These are phyloP conservation scores for Fusarium compactum DNA, from an alignment of 2,329 filamentous ascomycete species.

Conservation along the genomic window DNA sequence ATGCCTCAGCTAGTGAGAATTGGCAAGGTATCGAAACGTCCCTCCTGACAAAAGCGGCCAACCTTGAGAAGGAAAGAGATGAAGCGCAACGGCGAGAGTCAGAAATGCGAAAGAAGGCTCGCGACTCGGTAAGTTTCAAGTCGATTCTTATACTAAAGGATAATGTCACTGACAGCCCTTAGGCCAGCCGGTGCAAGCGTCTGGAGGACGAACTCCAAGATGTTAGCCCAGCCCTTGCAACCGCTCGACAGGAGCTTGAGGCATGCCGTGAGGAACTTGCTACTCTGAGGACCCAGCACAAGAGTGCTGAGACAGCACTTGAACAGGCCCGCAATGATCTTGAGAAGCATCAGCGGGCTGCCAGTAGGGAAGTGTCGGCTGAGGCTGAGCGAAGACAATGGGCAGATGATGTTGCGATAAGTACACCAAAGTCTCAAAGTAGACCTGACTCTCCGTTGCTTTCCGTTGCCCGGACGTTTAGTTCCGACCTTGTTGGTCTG, in stretches of 20 bases:
- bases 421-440: slow-evolving; percentile 60
- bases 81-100: slow-evolving; percentile 85
- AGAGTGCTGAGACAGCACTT: slow-evolving; percentile 74
- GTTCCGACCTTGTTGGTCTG: slow-evolving; percentile 65
- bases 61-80: slow-evolving; percentile 89
- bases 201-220: slow-evolving; percentile 87
- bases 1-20: slow-evolving; percentile 92
- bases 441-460: slow-evolving; percentile 67
- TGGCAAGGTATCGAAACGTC: slow-evolving; percentile 97
- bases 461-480: slow-evolving; percentile 64
- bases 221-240: slow-evolving; percentile 71
- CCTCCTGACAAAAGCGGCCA: slow-evolving; percentile 79
- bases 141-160: neutral
- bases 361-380: slow-evolving; percentile 50
- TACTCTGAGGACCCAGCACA: slow-evolving; percentile 72
- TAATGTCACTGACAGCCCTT: slow-evolving; percentile 34
- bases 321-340: slow-evolving; percentile 65
- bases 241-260: slow-evolving; percentile 72
- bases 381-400: slow-evolving; percentile 62
- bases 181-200: slow-evolving; percentile 74
- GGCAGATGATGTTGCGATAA: slow-evolving; percentile 62
- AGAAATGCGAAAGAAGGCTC: slow-evolving; percentile 88
- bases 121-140: slow-evolving; percentile 78
- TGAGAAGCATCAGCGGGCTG: slow-evolving; percentile 60
- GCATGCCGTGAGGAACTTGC: slow-evolving; percentile 70